Evolutionary conservation across 371 early-diverging fungal species (phyloP).

Genomic region (Syncephalastrum sp.): DNA sequence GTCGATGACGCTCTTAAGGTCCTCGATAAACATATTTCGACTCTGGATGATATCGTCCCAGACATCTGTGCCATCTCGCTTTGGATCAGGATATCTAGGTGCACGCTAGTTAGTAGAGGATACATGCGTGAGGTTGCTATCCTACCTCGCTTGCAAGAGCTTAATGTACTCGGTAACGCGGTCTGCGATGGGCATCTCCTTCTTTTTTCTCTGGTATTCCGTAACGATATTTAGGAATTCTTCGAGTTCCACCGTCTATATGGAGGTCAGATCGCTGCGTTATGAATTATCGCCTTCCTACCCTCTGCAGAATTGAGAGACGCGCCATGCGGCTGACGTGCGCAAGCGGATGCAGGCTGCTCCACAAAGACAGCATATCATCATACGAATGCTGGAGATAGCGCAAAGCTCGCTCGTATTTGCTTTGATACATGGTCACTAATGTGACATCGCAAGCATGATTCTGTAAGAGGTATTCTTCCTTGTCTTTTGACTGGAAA

Average conservation of each 20-base stretch:
- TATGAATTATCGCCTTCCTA: constrained; percentile 15
- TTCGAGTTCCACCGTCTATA: constrained; percentile 61
- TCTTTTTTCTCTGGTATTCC: constrained; percentile 23
- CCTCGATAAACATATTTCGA: constrained; percentile 33
- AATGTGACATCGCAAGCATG: constrained; percentile 54
- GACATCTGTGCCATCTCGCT: constrained; percentile 42
- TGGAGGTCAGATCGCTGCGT: background rate
- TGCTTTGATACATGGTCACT: constrained; percentile 34
- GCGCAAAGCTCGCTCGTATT: constrained; percentile 53
- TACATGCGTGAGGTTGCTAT: no score
- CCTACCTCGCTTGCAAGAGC: constrained; percentile 16
- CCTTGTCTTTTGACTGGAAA: constrained; percentile 31
- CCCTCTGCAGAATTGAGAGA: constrained; percentile 52
- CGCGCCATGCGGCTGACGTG: constrained; percentile 45
- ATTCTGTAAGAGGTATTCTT: constrained; percentile 33
- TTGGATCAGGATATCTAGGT: constrained; percentile 32
- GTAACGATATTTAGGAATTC: constrained; percentile 51
- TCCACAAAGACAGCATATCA: constrained; percentile 50
- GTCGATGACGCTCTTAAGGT: constrained; percentile 8
- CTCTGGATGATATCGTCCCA: constrained; percentile 53
- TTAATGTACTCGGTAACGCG: constrained; percentile 18
- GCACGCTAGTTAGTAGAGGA: no score
- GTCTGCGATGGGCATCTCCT: background rate
- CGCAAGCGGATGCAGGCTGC: constrained; percentile 56
- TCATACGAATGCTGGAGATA: constrained; percentile 54